Percentiles rank a stretch among this genome's conserved stretches.
phyloP scores from a whole-genome alignment of 441 rosid species.

The Pelargonium fulgidum region DNA sequence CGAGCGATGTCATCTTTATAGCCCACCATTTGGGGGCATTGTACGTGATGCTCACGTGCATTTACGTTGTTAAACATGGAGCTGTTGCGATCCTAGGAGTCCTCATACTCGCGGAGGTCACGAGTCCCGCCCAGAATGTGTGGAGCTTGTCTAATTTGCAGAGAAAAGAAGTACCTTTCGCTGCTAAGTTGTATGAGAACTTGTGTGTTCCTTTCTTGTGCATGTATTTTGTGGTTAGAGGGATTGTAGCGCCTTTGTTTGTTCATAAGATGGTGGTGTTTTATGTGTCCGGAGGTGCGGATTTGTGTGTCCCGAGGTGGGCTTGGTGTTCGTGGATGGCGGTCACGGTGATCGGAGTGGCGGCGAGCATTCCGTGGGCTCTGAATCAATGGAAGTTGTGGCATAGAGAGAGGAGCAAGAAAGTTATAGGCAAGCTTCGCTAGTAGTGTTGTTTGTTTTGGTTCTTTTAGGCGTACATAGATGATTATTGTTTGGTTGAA shows the following conservation, averaged over 20 bases:
- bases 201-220: slow-evolving; percentile 47
- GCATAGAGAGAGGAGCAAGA: slow-evolving; percentile 31
- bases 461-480: no score
- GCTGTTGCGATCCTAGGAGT: slow-evolving; percentile 54
- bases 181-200: slow-evolving; percentile 35
- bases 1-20: slow-evolving; percentile 56
- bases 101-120: slow-evolving; percentile 62
- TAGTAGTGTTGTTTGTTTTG: no score
- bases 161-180: slow-evolving; percentile 34
- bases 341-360: slow-evolving; percentile 46
- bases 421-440: no score
- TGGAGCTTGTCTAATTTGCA: slow-evolving; percentile 51
- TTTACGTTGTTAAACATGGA: slow-evolving; percentile 47
- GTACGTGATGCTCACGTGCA: slow-evolving; percentile 60
- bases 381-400: slow-evolving; percentile 44
- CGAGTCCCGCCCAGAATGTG: slow-evolving; percentile 64
- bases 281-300: slow-evolving; percentile 37
- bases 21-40: slow-evolving; percentile 76
- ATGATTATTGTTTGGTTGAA: no score
- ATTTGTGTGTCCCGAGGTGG: slow-evolving; percentile 52
- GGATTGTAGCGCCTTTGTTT: slow-evolving; percentile 50
- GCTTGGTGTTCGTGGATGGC: slow-evolving; percentile 76
- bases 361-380: slow-evolving; percentile 59
- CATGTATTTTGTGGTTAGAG: slow-evolving; percentile 55
- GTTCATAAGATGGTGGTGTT: slow-evolving; percentile 44